phyloP scores from a whole-genome alignment of 495 filamentous ascomycete genomes.

The Cryomyces minteri region DNA sequence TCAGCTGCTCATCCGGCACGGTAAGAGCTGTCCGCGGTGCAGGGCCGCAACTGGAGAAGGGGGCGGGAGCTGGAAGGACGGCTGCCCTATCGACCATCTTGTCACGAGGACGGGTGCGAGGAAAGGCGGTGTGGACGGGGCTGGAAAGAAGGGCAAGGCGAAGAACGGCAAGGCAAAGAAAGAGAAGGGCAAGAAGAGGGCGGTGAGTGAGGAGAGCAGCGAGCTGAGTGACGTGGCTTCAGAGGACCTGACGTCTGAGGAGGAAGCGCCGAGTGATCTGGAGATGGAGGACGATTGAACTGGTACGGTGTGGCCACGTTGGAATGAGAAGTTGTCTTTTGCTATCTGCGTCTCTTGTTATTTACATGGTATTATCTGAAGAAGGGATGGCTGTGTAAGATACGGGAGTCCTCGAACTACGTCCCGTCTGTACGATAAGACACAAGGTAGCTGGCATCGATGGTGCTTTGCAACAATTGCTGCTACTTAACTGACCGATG shows the following conservation, averaged over 20 bases:
- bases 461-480: too few relatives aligned
- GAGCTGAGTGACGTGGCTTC: slow-evolving; percentile 12
- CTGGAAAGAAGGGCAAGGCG: slow-evolving; percentile 11
- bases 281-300: not conserved
- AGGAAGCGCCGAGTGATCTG: slow-evolving; percentile 2
- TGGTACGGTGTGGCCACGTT: not conserved
- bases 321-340: too few relatives aligned
- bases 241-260: slow-evolving; percentile 1
- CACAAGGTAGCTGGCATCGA: too few relatives aligned
- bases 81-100: slow-evolving; percentile 26
- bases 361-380: too few relatives aligned
- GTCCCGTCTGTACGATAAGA: too few relatives aligned
- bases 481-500: too few relatives aligned
- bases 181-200: slow-evolving; percentile 7
- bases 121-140: slow-evolving; percentile 13
- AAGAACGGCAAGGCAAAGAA: slow-evolving; percentile 3
- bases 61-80: slow-evolving; percentile 20
- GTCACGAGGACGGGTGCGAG: slow-evolving; percentile 19
- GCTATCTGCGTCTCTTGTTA: too few relatives aligned
- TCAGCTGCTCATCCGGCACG: slow-evolving; percentile 73
- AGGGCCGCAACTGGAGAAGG: slow-evolving; percentile 29
- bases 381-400: too few relatives aligned
- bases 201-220: slow-evolving; percentile 5
- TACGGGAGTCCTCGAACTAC: too few relatives aligned
- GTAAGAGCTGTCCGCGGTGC: slow-evolving; percentile 63